phyloP scores from a whole-genome alignment of 176 grass and related monocot genomes.

The Puccinellia tenuiflora region DNA sequence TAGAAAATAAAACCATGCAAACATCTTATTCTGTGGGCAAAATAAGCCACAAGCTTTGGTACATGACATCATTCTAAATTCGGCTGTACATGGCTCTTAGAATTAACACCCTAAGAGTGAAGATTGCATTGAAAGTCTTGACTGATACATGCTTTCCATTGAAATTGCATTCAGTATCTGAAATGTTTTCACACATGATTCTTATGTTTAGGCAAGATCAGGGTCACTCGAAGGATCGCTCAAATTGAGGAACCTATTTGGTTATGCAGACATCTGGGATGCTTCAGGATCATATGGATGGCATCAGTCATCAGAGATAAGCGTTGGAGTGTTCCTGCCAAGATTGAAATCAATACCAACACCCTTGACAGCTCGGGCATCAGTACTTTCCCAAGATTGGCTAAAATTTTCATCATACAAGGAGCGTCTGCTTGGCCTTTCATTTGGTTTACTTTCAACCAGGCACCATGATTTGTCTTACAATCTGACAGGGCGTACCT shows the following conservation, averaged over 20 bases:
- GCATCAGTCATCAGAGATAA: slow-evolving; percentile 46
- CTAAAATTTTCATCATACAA: slow-evolving; percentile 73
- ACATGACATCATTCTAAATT: background rate
- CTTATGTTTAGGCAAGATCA: slow-evolving; percentile 38
- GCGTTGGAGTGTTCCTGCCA: slow-evolving; percentile 47
- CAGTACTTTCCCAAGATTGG: slow-evolving; percentile 55
- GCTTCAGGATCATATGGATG: slow-evolving; percentile 60
- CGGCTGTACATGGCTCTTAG: background rate
- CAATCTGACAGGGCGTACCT: slow-evolving; percentile 55
- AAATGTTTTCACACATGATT: background rate
- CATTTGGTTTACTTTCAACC: slow-evolving; percentile 62
- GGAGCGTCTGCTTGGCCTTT: slow-evolving; percentile 48
- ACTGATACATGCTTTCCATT: background rate
- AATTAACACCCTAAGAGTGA: background rate
- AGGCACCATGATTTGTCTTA: slow-evolving; percentile 59
- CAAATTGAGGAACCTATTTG: slow-evolving; percentile 58
- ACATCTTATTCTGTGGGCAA: background rate
- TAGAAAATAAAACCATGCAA: background rate
- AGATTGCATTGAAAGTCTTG: slow-evolving; percentile 1
- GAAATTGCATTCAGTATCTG: background rate
- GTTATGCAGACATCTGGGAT: slow-evolving; percentile 73
- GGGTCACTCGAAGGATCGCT: slow-evolving; percentile 55
- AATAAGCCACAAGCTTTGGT: slow-evolving; percentile 2
- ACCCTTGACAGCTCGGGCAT: slow-evolving; percentile 46
- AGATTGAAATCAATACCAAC: slow-evolving; percentile 52